Conservation (phyloP, 441 rosid genomes). For the Arabidopsis lyrata region DNA sequence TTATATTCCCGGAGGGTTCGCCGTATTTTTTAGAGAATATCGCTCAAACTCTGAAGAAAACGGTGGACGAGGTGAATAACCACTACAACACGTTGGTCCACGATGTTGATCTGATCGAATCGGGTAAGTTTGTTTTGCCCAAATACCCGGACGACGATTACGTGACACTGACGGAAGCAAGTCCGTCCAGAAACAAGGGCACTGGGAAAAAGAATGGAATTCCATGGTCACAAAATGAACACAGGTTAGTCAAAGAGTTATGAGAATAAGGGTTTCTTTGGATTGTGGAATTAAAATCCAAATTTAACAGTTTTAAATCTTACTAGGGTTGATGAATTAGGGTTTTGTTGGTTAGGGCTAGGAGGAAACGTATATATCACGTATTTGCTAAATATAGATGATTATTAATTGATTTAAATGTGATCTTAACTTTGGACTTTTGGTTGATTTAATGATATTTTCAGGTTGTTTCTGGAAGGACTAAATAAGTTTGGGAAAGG, state of each 20-base stretch:
- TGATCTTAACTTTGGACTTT: background rate
- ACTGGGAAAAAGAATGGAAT: slow-evolving; percentile 60
- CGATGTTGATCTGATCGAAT: slow-evolving; percentile 62
- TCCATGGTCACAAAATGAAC: slow-evolving; percentile 72
- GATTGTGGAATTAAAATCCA: background rate
- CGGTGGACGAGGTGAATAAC: slow-evolving; percentile 50
- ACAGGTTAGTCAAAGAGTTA: slow-evolving; percentile 31
- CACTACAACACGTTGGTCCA: slow-evolving; percentile 53
- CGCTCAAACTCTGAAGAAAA: slow-evolving; percentile 48
- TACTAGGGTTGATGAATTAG: background rate
- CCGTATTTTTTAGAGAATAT: slow-evolving; percentile 56
- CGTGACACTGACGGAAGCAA: background rate
- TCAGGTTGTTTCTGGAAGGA: slow-evolving; percentile 27
- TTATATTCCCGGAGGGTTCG: slow-evolving; percentile 42
- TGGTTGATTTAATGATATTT: background rate
- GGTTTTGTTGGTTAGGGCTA: background rate
- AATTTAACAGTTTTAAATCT: background rate
- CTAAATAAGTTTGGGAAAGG: background rate
- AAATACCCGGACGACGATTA: background rate
- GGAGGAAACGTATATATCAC: background rate
- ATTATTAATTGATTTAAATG: background rate
- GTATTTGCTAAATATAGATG: background rate
- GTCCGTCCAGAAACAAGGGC: slow-evolving; percentile 23
- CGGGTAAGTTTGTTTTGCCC: slow-evolving; percentile 40
- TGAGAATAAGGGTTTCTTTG: background rate